phyloP scores from a whole-genome alignment of 75 land plant genomes.

The Gnetum montanum region DNA sequence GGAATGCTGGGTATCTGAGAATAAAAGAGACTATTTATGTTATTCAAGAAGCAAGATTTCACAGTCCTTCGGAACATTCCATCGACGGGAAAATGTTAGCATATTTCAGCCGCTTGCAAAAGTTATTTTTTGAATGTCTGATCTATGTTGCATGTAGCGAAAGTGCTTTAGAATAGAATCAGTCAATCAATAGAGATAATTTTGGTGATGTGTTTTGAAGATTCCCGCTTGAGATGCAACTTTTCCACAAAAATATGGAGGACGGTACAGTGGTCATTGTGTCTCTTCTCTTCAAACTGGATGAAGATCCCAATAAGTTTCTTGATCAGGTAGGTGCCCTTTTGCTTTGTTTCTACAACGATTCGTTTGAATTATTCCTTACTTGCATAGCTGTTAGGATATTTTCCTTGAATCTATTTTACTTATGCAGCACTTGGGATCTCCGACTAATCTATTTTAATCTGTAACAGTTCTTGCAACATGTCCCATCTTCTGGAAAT shows the following conservation, averaged over 20 bases:
- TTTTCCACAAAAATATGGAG: constrained; percentile 4
- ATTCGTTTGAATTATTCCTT: too few species aligned
- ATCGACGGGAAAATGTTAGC: constrained; percentile 24
- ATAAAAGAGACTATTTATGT: constrained; percentile 18
- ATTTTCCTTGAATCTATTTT: too few species aligned
- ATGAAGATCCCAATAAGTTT: constrained; percentile 6
- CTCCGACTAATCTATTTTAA: too few species aligned
- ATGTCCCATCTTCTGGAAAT: neutral
- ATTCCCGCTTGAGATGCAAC: constrained; percentile 12
- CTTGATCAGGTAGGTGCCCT: constrained; percentile 13
- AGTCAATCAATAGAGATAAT: too few species aligned
- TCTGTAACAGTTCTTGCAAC: constrained; percentile 10
- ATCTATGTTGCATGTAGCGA: neutral
- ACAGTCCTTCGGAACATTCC: constrained; percentile 40
- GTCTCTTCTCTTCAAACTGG: constrained; percentile 7
- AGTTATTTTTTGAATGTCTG: neutral
- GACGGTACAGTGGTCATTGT: constrained; percentile 1
- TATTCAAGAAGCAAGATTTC: constrained; percentile 25
- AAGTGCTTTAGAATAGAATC: neutral
- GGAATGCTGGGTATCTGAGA: constrained; percentile 17
- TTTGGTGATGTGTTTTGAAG: neutral
- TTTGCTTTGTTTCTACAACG: too few species aligned
- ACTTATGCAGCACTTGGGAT: too few species aligned
- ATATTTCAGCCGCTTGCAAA: neutral
- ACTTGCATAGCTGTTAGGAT: too few species aligned